Base-by-base conservation (phyloP, 495 filamentous ascomycete genomes). In the Apodospora peruviana region DNA sequence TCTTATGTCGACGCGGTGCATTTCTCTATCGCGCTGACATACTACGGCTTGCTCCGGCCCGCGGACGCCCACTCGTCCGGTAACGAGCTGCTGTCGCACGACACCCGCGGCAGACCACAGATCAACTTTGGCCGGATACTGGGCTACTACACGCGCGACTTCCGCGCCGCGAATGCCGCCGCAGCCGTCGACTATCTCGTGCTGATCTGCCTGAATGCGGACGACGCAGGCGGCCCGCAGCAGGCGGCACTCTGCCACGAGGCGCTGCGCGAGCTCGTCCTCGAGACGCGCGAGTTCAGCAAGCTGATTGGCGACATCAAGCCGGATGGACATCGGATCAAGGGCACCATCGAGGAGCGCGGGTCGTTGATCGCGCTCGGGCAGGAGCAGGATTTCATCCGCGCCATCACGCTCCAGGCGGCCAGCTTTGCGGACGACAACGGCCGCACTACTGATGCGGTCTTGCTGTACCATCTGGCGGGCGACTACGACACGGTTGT, bases 211-310 rank as follows among this genome's bases (percentile, higher is more conserved):
- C 82, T 99, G 42, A 96, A 97, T 58, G 79, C 84, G 27, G 94
- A 96, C 66, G 75, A 96, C 24, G 25, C 45, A 77, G 78, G 17
- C 81, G 91, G 91, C 51, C 83, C 80, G 49, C 80, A 81, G 12
- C 93, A 97, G 61, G 78, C 85, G 27, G 73, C 79, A 1, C 77
- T 96, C 35, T 97, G 91, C 66, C 88, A 96, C 63, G 89, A 95
- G 61, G 90, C 91, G 17, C 75, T 99, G 47, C 86, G 90, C n/a
- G 93, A 97, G 61, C 86, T 96, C 45, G 87, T 95, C 32, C 76
- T 99, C 17, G 93, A 97, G 69, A 95, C 87, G 10, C 78, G 91
- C 47, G 93, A 97, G 61, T 97, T 95, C 62, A 90, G 91, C 52
- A 86, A 87, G 53, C 76, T 99, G 18, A 84, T 99, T 43, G 93